Conservation (phyloP, 73 alveolate species). For the Durusdinium trenchii region DNA sequence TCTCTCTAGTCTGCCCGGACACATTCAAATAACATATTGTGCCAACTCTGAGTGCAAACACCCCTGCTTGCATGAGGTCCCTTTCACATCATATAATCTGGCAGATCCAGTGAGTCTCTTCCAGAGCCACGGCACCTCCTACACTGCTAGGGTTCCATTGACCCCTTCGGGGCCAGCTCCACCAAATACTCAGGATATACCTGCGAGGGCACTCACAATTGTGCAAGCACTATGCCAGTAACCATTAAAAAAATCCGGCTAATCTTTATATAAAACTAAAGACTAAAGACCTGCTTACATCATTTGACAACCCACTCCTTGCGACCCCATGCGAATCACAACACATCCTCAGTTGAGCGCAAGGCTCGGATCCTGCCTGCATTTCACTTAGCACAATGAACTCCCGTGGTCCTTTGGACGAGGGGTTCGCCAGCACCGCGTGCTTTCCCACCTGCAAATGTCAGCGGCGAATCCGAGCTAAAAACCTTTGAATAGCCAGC, state of each 20-base stretch:
- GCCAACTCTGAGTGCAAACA: too few species aligned
- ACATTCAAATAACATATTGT: too few species aligned
- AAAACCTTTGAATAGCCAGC: too few species aligned
- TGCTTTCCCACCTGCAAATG: conserved; percentile 77
- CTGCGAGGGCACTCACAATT: neutral
- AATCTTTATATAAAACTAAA: too few species aligned
- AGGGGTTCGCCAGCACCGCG: conserved; percentile 86
- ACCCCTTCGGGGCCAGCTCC: conserved; percentile 86
- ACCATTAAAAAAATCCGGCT: neutral
- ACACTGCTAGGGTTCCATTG: conserved; percentile 5
- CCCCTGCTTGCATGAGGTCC: too few species aligned
- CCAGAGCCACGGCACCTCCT: neutral
- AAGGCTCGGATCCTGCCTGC: conserved; percentile 40
- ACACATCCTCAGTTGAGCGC: neutral
- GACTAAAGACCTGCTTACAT: neutral
- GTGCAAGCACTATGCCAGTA: too few species aligned
- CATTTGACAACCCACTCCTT: neutral
- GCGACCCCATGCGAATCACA: neutral
- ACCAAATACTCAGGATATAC: conserved; percentile 84
- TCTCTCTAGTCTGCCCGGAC: too few species aligned
- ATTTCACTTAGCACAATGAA: conserved; percentile 65
- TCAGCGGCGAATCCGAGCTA: too few species aligned
- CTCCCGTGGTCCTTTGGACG: conserved; percentile 95
- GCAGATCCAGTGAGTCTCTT: neutral
- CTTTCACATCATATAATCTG: too few species aligned